Percentiles rank a stretch among this genome's conserved stretches.
Evolutionary conservation across 306 rosid species (phyloP).

Genomic region (Castanea crenata): DNA sequence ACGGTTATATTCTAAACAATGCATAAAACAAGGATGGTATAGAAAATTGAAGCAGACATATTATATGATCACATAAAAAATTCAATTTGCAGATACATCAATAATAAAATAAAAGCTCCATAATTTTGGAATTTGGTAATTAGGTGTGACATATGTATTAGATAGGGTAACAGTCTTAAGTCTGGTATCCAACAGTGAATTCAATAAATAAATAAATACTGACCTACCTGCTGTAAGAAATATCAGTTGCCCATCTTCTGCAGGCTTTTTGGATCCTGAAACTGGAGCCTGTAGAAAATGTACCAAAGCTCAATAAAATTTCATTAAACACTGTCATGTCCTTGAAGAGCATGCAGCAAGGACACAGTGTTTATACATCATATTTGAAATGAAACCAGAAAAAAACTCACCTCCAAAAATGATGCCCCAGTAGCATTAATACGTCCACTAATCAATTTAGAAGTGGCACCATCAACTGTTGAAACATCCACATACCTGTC

Average conservation of each 20-base stretch:
- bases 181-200: slow-evolving; percentile 12
- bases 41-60: neutral
- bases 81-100: slow-evolving; percentile 11
- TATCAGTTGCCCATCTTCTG: slow-evolving; percentile 94
- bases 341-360: neutral
- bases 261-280: slow-evolving; percentile 95
- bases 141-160: neutral
- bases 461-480: slow-evolving; percentile 81
- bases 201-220: slow-evolving; percentile 6
- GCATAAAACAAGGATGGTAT: slow-evolving; percentile 1
- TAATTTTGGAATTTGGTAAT: neutral
- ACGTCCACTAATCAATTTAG: slow-evolving; percentile 58
- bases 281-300: slow-evolving; percentile 78
- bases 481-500: slow-evolving; percentile 92
- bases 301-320: slow-evolving; percentile 21
- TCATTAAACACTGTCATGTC: slow-evolving; percentile 5
- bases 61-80: neutral
- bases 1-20: slow-evolving; percentile 1
- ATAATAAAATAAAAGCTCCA: neutral
- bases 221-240: slow-evolving; percentile 89
- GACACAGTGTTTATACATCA: slow-evolving; percentile 9
- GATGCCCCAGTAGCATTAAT: slow-evolving; percentile 76
- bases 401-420: slow-evolving; percentile 72
- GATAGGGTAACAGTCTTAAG: neutral
- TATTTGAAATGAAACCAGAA: slow-evolving; percentile 4